Evolutionary conservation across 2,329 filamentous ascomycete genomes (phyloP), one percentile per base, ranked within the genome.

Genomic region (Daldinia sp.): DNA sequence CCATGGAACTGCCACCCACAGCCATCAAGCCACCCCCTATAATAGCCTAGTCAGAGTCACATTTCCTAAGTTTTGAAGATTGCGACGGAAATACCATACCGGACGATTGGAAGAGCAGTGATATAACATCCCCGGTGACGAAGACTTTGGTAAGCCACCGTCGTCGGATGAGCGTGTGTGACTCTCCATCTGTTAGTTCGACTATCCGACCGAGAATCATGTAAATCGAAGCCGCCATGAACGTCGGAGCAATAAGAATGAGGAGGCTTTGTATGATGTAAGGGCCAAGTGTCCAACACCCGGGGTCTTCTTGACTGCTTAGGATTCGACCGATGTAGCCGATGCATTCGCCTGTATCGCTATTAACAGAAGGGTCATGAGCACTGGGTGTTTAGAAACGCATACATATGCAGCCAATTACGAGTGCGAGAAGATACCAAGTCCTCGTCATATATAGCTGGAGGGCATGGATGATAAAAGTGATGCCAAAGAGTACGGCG

Each of bases 71-170:
- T 12, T 44, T 23, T 23, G 20, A 48, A 9, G 44, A 48, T 15
- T 15, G 23, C 6, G 13, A 48, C 28, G 12, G 15, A 28, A n/a
- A 5, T 7, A 4, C 15, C 46, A 18, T 51, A 51, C 46, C 46
- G 5, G 46, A 51, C 10, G 26, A 33, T 33, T 51, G 46, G 15
- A 51, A 51, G 26, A 51, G 13, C 1, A 51, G 15, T 51, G 26
- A 51, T 10, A 51, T 2, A 7, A 51, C 7, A 6, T 51, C 26
- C 6, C 46, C 26, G 15, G 13, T 13, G 15, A 51, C 46, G 46
- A 51, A 51, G 7, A 51, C 7, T 10, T 33, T 51, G 15, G 46
- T 51, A 51, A 51, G 46, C 46, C 46, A 51, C 3, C 46, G 46
- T 10, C 46, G 46, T 33, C 26, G 46, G 26, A 51, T 33, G 46